phyloP scores from a whole-genome alignment of 2,329 filamentous ascomycete species.

The Oidium heveae region DNA sequence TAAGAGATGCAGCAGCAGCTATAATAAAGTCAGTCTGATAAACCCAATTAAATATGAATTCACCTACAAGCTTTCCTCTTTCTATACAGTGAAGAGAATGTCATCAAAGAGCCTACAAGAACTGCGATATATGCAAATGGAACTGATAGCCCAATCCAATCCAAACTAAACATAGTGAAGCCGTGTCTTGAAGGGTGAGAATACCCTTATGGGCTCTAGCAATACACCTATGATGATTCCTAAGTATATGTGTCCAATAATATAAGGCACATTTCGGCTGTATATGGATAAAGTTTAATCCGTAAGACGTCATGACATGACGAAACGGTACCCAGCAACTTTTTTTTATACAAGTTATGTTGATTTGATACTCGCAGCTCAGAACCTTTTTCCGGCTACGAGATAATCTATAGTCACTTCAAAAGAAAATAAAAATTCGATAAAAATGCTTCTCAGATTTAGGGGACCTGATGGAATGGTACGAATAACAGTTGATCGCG shows the following conservation, averaged over 20 bases:
- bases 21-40: constrained; percentile 1
- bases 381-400: too few species aligned
- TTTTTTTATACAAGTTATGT: background rate
- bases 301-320: background rate
- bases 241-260: background rate
- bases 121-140: constrained; percentile 78
- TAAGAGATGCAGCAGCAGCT: constrained; percentile 63
- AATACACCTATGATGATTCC: background rate
- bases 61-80: constrained; percentile 63
- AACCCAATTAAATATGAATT: background rate
- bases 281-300: background rate
- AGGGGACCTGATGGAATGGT: constrained; percentile 84
- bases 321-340: background rate
- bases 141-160: constrained; percentile 68
- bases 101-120: constrained; percentile 65
- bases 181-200: background rate
- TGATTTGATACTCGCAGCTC: background rate
- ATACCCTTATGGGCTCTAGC: background rate
- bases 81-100: constrained; percentile 80
- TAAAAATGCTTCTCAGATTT: constrained; percentile 10
- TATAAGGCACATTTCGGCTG: background rate
- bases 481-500: constrained; percentile 52
- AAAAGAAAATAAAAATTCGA: background rate
- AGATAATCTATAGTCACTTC: too few species aligned
- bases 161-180: constrained; percentile 19